phyloP scores from a whole-genome alignment of 805 yeast genomes.

The Saccharomycopsis sp. region DNA sequence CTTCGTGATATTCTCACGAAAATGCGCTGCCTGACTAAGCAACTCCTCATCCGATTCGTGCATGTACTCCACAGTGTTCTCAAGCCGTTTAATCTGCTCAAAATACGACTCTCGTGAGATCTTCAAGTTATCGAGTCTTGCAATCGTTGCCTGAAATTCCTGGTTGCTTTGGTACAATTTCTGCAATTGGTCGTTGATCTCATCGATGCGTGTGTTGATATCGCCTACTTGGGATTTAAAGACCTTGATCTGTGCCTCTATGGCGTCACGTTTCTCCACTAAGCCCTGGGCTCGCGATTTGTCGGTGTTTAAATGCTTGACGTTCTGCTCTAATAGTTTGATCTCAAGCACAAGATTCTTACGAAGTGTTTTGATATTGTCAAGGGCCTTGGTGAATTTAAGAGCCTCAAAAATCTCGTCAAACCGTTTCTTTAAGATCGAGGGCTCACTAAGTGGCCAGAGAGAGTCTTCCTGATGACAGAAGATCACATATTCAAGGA shows the following conservation, averaged over 20 bases:
- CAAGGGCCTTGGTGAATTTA: conserved; percentile 86
- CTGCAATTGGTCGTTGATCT: conserved; percentile 53
- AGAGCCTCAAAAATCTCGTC: conserved; percentile 96
- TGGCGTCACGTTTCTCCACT: conserved; percentile 37
- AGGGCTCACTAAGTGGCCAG: conserved; percentile 95
- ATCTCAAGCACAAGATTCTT: conserved; percentile 76
- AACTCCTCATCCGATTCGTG: conserved; percentile 33
- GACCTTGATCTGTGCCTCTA: conserved; percentile 37
- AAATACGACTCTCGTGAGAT: conserved; percentile 39
- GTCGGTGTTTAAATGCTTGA: conserved; percentile 68
- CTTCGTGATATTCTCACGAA: conserved; percentile 22
- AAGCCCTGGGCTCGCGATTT: conserved; percentile 63
- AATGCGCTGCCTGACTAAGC: conserved; percentile 27
- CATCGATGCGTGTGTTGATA: conserved; percentile 44
- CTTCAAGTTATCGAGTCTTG: conserved; percentile 51
- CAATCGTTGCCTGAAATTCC: conserved; percentile 67
- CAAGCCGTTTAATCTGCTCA: conserved; percentile 48
- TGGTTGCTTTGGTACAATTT: conserved; percentile 68
- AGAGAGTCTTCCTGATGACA: conserved; percentile 96
- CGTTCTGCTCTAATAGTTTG: conserved; percentile 69
- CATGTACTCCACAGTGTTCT: conserved; percentile 39
- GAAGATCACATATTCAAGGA: conserved; percentile 86
- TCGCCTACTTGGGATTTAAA: conserved; percentile 43
- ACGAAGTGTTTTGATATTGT: conserved; percentile 63
- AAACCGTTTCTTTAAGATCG: conserved; percentile 80